These are phyloP conservation scores for Aegilops longissima DNA, from an alignment of 176 grass and related monocot genomes.

Conservation along the genomic window DNA sequence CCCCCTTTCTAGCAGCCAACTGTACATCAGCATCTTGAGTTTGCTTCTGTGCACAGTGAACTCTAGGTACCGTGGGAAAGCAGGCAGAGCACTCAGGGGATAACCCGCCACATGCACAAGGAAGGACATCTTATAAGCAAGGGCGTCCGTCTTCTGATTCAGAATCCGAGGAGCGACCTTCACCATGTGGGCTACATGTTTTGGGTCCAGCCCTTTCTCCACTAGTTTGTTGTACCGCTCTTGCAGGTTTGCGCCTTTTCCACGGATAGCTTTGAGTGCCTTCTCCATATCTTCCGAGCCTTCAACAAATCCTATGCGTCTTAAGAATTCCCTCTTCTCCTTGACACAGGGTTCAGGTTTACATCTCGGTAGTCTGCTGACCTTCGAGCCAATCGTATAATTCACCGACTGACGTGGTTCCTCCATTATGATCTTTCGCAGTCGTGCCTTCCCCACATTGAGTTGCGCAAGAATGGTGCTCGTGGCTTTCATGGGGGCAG, in stretches of 20 bases:
- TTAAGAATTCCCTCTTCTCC: slow-evolving; percentile 48
- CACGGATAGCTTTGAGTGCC: slow-evolving; percentile 50
- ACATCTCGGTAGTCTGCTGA: slow-evolving; percentile 27
- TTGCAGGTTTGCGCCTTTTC: slow-evolving; percentile 56
- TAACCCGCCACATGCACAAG: slow-evolving; percentile 42
- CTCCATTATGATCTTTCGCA: slow-evolving; percentile 51
- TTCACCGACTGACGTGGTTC: slow-evolving; percentile 42
- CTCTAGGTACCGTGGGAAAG: slow-evolving; percentile 7
- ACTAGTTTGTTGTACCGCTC: slow-evolving; percentile 48
- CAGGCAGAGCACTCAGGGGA: slow-evolving; percentile 35
- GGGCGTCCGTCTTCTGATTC: slow-evolving; percentile 55
- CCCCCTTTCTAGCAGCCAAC: slow-evolving; percentile 52
- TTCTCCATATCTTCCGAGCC: slow-evolving; percentile 47
- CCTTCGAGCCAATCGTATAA: slow-evolving; percentile 40
- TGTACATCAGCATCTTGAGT: slow-evolving; percentile 52
- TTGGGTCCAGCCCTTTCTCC: slow-evolving; percentile 36
- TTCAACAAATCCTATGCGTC: slow-evolving; percentile 44
- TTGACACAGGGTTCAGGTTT: slow-evolving; percentile 24
- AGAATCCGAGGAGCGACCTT: slow-evolving; percentile 45
- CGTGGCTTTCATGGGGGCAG: slow-evolving; percentile 32
- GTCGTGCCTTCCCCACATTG: slow-evolving; percentile 29
- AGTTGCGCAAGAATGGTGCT: slow-evolving; percentile 40
- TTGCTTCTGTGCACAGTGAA: slow-evolving; percentile 49
- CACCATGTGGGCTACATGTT: slow-evolving; percentile 46
- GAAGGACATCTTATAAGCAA: slow-evolving; percentile 50